Evolutionary conservation across 768 basidiomycete species (phyloP).

Genomic region (Suillus ampliporus): DNA sequence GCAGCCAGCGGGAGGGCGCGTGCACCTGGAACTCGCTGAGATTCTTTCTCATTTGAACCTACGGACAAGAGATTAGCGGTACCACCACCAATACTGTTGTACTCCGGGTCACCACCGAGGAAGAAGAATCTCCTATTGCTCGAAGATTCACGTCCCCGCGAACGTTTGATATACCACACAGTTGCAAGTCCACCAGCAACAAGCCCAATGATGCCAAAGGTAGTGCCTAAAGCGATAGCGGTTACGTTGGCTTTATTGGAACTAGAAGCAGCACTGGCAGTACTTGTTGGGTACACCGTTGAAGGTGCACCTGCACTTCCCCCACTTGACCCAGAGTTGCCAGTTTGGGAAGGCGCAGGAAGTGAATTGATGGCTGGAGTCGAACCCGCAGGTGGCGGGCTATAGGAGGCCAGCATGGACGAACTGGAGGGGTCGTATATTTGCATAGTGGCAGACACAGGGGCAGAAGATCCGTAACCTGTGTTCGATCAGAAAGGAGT

Average conservation of each 20-base stretch:
- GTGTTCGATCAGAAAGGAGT: constrained; percentile 12
- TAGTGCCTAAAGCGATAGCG: constrained; percentile 65
- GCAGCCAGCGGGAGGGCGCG: constrained; percentile 17
- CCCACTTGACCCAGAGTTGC: constrained; percentile 17
- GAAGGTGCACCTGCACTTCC: constrained; percentile 13
- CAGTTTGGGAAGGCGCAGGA: constrained; percentile 40
- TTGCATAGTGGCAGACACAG: constrained; percentile 56
- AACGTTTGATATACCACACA: constrained; percentile 52
- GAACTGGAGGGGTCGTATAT: constrained; percentile 52
- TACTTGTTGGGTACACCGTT: constrained; percentile 16
- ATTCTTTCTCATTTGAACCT: background rate
- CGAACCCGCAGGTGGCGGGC: constrained; percentile 37
- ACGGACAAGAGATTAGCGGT: constrained; percentile 6
- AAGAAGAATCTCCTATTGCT: constrained; percentile 21
- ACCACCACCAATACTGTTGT: constrained; percentile 13
- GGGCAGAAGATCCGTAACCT: constrained; percentile 39
- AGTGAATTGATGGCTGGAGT: constrained; percentile 40
- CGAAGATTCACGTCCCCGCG: constrained; percentile 13
- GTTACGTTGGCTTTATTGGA: constrained; percentile 36
- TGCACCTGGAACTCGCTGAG: background rate
- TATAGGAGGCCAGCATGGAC: constrained; percentile 49
- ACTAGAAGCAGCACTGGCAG: constrained; percentile 16
- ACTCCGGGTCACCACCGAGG: constrained; percentile 27
- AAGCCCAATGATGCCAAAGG: constrained; percentile 64
- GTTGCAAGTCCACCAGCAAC: constrained; percentile 46